These are phyloP conservation scores for Trichomonas gallinae DNA, from an alignment of 208 protist species.

Conservation along the genomic window DNA sequence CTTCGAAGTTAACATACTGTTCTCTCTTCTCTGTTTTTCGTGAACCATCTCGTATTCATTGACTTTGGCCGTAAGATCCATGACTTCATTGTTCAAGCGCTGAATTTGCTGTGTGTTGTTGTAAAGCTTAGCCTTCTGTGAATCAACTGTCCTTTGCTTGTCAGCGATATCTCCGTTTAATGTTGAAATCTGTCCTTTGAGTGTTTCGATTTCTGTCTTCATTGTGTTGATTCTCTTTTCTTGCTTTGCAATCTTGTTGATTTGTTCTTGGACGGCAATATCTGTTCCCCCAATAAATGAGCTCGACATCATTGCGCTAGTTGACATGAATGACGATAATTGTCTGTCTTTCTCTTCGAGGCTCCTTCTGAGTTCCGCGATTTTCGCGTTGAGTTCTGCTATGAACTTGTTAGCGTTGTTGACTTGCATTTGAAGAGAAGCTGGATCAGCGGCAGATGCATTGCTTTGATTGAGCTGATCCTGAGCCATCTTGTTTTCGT, in stretches of 20 bases:
- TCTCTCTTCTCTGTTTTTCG: background rate
- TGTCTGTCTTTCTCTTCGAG: background rate
- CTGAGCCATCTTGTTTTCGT: background rate
- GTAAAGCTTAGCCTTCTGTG: background rate
- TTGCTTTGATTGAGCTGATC: background rate
- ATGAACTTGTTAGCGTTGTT: background rate
- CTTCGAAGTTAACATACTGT: background rate
- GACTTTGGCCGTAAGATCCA: background rate
- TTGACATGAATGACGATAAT: background rate
- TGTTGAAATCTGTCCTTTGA: background rate
- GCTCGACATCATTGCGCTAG: background rate
- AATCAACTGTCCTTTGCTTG: background rate
- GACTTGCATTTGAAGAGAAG: background rate
- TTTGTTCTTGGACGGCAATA: background rate
- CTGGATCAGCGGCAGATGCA: background rate
- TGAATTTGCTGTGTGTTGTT: background rate
- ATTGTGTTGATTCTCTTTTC: background rate
- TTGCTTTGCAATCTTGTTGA: background rate
- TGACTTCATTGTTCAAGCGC: background rate
- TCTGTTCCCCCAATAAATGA: background rate
- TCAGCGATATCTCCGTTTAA: background rate
- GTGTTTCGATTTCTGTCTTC: background rate
- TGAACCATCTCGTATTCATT: background rate
- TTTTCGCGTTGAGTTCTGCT: background rate
- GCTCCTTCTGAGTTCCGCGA: background rate